Base-by-base conservation (phyloP, 2,329 filamentous ascomycete genomes). In the Aspergillus transmontanensis region DNA sequence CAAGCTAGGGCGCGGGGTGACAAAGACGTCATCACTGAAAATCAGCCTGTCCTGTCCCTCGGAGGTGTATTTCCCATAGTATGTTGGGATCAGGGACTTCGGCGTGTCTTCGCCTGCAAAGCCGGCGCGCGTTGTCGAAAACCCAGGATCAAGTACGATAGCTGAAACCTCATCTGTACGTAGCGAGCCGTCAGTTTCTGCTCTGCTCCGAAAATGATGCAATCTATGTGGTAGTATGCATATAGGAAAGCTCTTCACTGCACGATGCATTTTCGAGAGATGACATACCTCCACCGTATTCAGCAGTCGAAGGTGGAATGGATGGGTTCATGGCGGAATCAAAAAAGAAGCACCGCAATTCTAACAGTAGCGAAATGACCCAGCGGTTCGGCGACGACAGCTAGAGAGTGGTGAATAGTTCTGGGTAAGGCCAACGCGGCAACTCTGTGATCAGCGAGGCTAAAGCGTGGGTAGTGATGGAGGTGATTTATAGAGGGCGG, bases 101-200 rank as follows among this genome's bases (percentile, higher is more conserved):
- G 95, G 95, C 0, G 93, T 90, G 81, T 99, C 95, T 86, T 99
- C 96, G 75, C 96, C 95, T 14, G 96, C 96, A 75, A 98, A 99
- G 63, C 95, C 95, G 64, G 94, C 95, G 80, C 96, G 93, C 46
- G 92, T 94, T 70, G 89, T 90, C 75, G 91, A 92, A 82, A 93
- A 97, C 66, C 96, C 95, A 3, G 95, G 92, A 76, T 99, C 95
- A 75, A 99, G 92, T 43, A 99, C 92, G 71, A 99, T 91, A 58
- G 96, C 96, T 41, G 94, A 96, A 68, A 99, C 94, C 83, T 99
- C 95, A 84, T 99, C 95, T 97, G 72, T 53, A 62, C 53, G 65
- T 54, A 51, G 30, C 6, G 12, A 6, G 30, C 21, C 10, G 56
- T 68, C 51, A 68, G 63, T 58, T n/a, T 14, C 28, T 46, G n/a